Conservation (phyloP, 2,329 filamentous ascomycete species). For the Amesomyces nigricolor region DNA sequence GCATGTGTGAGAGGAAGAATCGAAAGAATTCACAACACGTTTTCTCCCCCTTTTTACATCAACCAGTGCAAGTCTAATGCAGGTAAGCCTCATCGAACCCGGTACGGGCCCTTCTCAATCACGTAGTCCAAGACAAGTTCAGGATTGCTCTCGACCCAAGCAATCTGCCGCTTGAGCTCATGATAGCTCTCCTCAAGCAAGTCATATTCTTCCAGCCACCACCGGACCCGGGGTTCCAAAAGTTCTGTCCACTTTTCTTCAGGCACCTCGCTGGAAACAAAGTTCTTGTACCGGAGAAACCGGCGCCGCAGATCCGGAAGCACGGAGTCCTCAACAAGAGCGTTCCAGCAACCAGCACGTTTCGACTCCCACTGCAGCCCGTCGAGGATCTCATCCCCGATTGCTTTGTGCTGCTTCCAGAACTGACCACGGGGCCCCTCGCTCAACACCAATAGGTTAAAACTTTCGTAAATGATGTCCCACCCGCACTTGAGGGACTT, state of each 20-base stretch:
- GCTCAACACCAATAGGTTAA: not conserved
- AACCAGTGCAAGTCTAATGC: too few relatives aligned
- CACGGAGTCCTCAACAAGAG: not conserved
- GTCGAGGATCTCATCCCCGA: not conserved
- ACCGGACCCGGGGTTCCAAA: slow-evolving; percentile 2
- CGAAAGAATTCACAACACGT: too few relatives aligned
- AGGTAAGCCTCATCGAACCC: not conserved
- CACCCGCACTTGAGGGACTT: slow-evolving; percentile 1
- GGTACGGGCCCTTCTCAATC: slow-evolving; percentile 3
- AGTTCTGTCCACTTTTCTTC: not conserved
- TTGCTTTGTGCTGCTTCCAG: not conserved
- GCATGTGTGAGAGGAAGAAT: too few relatives aligned
- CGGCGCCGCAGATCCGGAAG: slow-evolving; percentile 6
- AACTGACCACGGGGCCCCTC: not conserved
- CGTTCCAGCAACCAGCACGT: not conserved
- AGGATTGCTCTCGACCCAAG: not conserved
- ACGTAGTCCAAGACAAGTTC: slow-evolving; percentile 5
- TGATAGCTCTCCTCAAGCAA: not conserved
- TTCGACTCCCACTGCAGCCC: not conserved
- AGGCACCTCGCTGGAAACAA: not conserved
- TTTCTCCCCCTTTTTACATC: too few relatives aligned
- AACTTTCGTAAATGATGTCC: not conserved
- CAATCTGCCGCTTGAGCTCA: not conserved
- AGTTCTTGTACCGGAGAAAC: not conserved
- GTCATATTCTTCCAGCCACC: slow-evolving; percentile 17